These are phyloP conservation scores for Chaetomium sp. DNA, from an alignment of 2,329 filamentous ascomycete species.

Conservation along the genomic window DNA sequence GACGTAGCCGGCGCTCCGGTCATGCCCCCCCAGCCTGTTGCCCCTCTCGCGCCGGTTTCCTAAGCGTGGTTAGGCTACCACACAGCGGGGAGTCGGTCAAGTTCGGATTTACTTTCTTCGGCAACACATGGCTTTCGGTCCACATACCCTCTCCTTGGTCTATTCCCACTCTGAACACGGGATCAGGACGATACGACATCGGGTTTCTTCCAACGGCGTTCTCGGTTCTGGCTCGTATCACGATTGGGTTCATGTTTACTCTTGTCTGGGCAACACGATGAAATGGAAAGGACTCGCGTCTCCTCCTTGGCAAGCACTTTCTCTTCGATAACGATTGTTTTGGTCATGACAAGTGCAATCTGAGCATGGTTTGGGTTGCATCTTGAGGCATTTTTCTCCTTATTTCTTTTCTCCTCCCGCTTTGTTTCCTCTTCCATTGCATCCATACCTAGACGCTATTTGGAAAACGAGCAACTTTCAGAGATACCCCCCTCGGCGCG, in stretches of 20 bases:
- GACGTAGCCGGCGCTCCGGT: slow-evolving; percentile 48
- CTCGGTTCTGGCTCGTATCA: slow-evolving; percentile 32
- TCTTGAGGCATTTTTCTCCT: not conserved
- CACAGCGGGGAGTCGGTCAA: slow-evolving; percentile 14
- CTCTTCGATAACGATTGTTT: slow-evolving; percentile 8
- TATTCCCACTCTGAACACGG: slow-evolving; percentile 24
- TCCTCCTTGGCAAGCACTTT: slow-evolving; percentile 22
- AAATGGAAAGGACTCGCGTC: slow-evolving; percentile 27
- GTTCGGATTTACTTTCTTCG: slow-evolving; percentile 20
- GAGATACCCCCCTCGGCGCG: slow-evolving; percentile 24
- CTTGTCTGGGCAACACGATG: slow-evolving; percentile 32
- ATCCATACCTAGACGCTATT: slow-evolving; percentile 27
- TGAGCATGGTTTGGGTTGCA: not conserved
- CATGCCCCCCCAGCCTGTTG: slow-evolving; percentile 42
- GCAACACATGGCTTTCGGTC: slow-evolving; percentile 21
- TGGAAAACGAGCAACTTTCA: slow-evolving; percentile 27
- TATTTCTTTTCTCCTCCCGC: slow-evolving; percentile 13
- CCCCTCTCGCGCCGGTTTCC: slow-evolving; percentile 46
- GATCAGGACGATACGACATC: slow-evolving; percentile 30
- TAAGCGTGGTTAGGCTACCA: slow-evolving; percentile 26
- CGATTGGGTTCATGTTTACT: slow-evolving; percentile 27
- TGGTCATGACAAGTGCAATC: not conserved
- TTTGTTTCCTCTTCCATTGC: slow-evolving; percentile 16
- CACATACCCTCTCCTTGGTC: slow-evolving; percentile 23
- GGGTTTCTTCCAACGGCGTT: slow-evolving; percentile 33